phyloP scores from a whole-genome alignment of 306 rosid species.

The Prosopis cineraria region DNA sequence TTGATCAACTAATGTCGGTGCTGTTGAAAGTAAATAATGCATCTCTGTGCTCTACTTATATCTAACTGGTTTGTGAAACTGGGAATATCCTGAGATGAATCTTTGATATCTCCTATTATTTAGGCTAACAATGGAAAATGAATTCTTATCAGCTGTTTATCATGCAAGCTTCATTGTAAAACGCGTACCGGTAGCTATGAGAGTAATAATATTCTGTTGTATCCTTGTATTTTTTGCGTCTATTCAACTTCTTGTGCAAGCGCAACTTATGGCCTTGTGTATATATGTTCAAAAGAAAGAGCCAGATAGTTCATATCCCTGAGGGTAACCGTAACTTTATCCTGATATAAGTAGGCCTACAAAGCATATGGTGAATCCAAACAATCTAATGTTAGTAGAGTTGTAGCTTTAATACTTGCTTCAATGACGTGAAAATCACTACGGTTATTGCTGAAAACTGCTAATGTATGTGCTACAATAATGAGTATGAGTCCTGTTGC shows the following conservation, averaged over 20 bases:
- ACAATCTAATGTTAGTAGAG: background rate
- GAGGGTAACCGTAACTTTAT: background rate
- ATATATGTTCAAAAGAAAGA: background rate
- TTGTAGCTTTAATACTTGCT: background rate
- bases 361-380: constrained; percentile 9
- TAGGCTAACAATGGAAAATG: background rate
- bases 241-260: constrained; percentile 13
- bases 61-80: constrained; percentile 1
- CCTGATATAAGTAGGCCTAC: background rate
- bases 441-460: background rate
- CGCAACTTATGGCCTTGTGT: background rate
- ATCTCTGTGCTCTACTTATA: background rate
- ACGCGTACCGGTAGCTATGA: background rate
- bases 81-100: constrained; percentile 26
- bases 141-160: constrained; percentile 20
- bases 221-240: background rate
- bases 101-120: constrained; percentile 16
- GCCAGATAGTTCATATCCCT: constrained; percentile 3
- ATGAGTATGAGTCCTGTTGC: background rate
- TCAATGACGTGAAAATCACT: background rate
- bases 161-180: constrained; percentile 5
- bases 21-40: background rate
- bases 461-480: background rate
- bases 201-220: background rate
- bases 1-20: background rate